Evolutionary conservation across 176 grass and related monocot species (phyloP).

Genomic region (Tillandsia fasciculata): DNA sequence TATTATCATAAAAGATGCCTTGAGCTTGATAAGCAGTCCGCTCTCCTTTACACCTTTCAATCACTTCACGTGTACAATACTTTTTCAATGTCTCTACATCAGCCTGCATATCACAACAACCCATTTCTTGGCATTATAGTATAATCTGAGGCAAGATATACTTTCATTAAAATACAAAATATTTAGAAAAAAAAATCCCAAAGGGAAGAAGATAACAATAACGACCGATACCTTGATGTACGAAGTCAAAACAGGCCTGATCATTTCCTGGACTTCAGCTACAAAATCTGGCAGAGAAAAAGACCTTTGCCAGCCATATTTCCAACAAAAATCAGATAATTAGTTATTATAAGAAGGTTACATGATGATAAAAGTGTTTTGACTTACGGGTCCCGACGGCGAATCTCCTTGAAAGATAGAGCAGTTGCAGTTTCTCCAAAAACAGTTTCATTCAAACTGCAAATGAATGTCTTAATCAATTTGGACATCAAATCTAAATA

Average conservation of each 20-base stretch:
- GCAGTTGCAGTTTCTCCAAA: conserved; percentile 86
- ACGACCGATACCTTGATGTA: conserved; percentile 61
- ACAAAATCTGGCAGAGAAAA: conserved; percentile 93
- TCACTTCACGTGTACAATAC: conserved; percentile 77
- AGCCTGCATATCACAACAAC: conserved; percentile 6
- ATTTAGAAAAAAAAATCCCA: background rate
- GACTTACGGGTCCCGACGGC: conserved; percentile 82
- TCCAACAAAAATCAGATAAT: conserved; percentile 4
- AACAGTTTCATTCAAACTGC: conserved; percentile 89
- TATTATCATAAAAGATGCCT: conserved; percentile 87
- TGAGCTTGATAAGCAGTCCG: conserved; percentile 71
- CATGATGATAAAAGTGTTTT: conserved; percentile 16
- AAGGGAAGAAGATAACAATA: background rate
- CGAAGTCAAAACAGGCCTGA: conserved; percentile 77
- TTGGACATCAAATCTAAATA: conserved; percentile 14
- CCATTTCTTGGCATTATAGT: background rate
- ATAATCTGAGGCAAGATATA: background rate
- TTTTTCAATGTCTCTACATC: conserved; percentile 43
- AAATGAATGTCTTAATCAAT: background rate
- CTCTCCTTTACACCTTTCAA: conserved; percentile 94
- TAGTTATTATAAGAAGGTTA: conserved; percentile 18
- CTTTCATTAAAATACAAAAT: background rate
- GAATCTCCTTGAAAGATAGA: conserved; percentile 83
- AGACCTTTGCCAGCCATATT: conserved; percentile 33
- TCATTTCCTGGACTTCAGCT: conserved; percentile 83